These are phyloP conservation scores for Aspergillus taichungensis DNA, from an alignment of 495 filamentous ascomycete genomes.

Conservation along the genomic window DNA sequence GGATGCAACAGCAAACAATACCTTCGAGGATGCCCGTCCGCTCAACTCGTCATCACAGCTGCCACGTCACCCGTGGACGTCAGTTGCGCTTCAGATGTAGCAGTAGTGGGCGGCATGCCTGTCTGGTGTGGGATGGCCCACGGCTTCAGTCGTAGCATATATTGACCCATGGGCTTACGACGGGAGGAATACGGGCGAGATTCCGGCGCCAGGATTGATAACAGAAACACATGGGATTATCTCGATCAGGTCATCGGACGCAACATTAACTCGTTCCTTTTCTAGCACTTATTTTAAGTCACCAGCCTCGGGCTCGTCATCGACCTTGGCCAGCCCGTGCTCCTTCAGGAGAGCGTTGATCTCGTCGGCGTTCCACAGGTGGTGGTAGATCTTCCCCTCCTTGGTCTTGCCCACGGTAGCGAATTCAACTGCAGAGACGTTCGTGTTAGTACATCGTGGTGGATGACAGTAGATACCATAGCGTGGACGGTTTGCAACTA, in stretches of 20 bases:
- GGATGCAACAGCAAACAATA: slow-evolving; percentile 13
- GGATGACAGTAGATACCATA: no score
- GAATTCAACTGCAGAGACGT: slow-evolving; percentile 71
- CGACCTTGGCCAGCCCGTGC: slow-evolving; percentile 86
- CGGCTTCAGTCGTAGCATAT: background rate
- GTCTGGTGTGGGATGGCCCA: slow-evolving; percentile 5
- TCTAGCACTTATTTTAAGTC: slow-evolving; percentile 34
- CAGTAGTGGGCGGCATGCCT: slow-evolving; percentile 13
- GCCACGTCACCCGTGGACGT: slow-evolving; percentile 33
- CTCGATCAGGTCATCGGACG: slow-evolving; percentile 6
- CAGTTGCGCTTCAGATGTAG: slow-evolving; percentile 18
- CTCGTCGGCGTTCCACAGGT: slow-evolving; percentile 94
- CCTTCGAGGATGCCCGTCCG: slow-evolving; percentile 16
- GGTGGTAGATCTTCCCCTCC: slow-evolving; percentile 92
- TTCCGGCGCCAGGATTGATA: slow-evolving; percentile 1
- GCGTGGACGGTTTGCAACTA: background rate
- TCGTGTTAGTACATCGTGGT: slow-evolving; percentile 33
- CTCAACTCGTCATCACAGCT: slow-evolving; percentile 19
- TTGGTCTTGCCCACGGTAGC: slow-evolving; percentile 94
- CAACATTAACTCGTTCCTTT: slow-evolving; percentile 9
- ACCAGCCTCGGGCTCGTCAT: slow-evolving; percentile 63
- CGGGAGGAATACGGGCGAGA: background rate
- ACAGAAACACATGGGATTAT: slow-evolving; percentile 23
- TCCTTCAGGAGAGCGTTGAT: slow-evolving; percentile 90
- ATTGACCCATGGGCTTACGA: background rate